phyloP scores from a whole-genome alignment of 805 yeast genomes.

The Teunomyces kruisii region DNA sequence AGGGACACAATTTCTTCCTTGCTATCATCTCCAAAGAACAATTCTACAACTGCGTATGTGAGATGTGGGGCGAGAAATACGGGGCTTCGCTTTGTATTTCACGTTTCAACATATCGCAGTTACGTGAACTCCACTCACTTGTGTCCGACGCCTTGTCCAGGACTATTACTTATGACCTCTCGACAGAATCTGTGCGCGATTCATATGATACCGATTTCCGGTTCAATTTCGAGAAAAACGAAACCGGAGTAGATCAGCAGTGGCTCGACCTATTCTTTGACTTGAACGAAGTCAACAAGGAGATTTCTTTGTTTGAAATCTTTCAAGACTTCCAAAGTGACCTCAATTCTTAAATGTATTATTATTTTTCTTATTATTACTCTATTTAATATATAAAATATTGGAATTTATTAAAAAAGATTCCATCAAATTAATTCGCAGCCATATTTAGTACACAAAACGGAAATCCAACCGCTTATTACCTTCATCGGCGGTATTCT shows the following conservation, averaged over 20 bases:
- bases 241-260: constrained; percentile 8
- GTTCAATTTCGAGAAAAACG: neutral
- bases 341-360: neutral
- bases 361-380: neutral
- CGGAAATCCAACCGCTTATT: constrained; percentile 55
- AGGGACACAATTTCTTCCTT: constrained; percentile 36
- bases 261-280: constrained; percentile 10
- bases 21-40: constrained; percentile 27
- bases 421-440: neutral
- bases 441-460: constrained; percentile 24
- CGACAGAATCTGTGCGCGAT: neutral
- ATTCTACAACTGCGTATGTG: constrained; percentile 20
- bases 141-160: neutral
- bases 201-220: neutral
- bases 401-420: neutral
- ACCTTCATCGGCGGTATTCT: constrained; percentile 52
- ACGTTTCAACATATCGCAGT: constrained; percentile 5
- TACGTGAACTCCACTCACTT: constrained; percentile 4
- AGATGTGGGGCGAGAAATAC: neutral
- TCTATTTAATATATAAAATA: neutral
- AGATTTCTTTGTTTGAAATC: constrained; percentile 3
- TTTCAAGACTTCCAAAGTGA: constrained; percentile 2
- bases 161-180: neutral
- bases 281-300: neutral
- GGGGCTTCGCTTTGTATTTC: neutral